Percentiles rank a stretch among this genome's conserved stretches.
Evolutionary conservation across 495 filamentous ascomycete genomes (phyloP).

Genomic region (Penicillium verhagenii): DNA sequence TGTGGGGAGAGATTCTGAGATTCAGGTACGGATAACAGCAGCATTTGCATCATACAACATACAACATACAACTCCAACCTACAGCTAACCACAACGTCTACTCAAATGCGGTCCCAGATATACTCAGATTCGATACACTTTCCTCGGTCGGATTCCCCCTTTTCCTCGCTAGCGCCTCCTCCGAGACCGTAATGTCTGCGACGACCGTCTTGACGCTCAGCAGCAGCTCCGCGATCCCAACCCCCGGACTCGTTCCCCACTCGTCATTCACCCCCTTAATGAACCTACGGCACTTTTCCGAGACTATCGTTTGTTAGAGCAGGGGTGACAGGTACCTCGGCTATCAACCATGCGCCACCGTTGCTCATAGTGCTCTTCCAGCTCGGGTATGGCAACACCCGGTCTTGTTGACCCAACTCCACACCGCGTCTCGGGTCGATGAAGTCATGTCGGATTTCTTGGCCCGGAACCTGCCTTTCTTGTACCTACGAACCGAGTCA

Average conservation of each 20-base stretch:
- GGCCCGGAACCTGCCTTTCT: constrained; percentile 31
- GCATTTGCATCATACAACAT: not conserved
- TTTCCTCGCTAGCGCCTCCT: not conserved
- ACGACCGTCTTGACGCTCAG: constrained; percentile 24
- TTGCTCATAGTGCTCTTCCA: constrained; percentile 10
- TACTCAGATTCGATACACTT: not conserved
- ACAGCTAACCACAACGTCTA: not conserved
- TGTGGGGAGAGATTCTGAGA: not conserved
- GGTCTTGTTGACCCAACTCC: constrained; percentile 35
- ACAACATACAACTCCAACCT: not conserved
- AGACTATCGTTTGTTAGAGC: constrained; percentile 35
- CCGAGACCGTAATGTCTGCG: constrained; percentile 11
- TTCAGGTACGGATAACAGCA: no score
- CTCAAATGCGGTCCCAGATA: not conserved
- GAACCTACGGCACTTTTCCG: constrained; percentile 30
- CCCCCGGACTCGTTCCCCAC: no score
- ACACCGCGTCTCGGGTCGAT: constrained; percentile 40
- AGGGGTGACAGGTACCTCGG: constrained; percentile 5
- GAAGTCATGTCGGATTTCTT: constrained; percentile 29
- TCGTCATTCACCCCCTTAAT: constrained; percentile 25
- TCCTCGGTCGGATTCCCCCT: constrained; percentile 4
- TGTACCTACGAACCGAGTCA: constrained; percentile 41
- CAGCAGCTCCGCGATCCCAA: constrained; percentile 34
- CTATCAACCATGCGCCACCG: constrained; percentile 2
- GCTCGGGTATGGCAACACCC: constrained; percentile 31